phyloP scores from a whole-genome alignment of 805 yeast genomes.

The Saccharomycopsis sp. region DNA sequence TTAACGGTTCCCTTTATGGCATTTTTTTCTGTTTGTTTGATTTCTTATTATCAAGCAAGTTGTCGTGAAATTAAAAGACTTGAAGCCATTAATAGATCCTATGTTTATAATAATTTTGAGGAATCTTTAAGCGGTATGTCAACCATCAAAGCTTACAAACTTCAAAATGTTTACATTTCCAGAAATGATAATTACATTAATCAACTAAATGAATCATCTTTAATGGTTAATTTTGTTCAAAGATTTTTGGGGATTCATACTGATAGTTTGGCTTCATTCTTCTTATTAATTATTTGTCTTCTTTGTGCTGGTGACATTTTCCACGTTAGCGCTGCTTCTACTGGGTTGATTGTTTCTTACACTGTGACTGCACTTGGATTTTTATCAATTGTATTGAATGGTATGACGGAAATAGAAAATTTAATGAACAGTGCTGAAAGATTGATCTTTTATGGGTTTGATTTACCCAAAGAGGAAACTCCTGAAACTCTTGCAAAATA shows the following conservation, averaged over 20 bases:
- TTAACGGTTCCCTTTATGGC: no score
- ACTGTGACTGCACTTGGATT: constrained; percentile 43
- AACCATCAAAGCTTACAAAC: constrained; percentile 51
- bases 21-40: no score
- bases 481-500: constrained; percentile 28
- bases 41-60: constrained; percentile 44
- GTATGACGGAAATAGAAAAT: constrained; percentile 55
- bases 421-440: constrained; percentile 57
- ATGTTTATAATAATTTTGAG: constrained; percentile 60
- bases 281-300: constrained; percentile 46
- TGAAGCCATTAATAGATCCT: constrained; percentile 60
- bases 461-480: constrained; percentile 55
- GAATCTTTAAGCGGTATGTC: constrained; percentile 59
- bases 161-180: constrained; percentile 34
- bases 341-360: constrained; percentile 62
- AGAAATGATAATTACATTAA: constrained; percentile 40
- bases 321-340: constrained; percentile 45
- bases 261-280: constrained; percentile 40
- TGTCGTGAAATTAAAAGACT: constrained; percentile 69
- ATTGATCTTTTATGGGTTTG: constrained; percentile 51
- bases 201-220: constrained; percentile 56
- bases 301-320: constrained; percentile 54
- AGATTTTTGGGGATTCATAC: constrained; percentile 61
- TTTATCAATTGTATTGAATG: constrained; percentile 47
- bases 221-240: constrained; percentile 51